phyloP scores from a whole-genome alignment of 2,329 filamentous ascomycete genomes.

The Clarireedia sp. region DNA sequence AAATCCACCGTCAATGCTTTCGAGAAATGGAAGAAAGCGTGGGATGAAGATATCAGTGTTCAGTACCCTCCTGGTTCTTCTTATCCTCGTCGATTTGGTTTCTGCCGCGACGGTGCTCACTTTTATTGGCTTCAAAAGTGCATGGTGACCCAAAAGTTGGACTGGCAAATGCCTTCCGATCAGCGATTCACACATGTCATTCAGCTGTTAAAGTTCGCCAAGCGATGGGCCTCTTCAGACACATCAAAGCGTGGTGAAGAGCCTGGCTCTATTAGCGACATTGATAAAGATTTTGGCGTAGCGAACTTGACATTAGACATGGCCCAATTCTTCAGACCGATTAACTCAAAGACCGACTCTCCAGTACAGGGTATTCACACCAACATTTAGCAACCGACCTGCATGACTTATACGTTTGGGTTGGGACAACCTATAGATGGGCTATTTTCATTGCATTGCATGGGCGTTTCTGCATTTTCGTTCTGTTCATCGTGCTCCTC shows the following conservation, averaged over 20 bases:
- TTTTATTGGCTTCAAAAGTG: constrained; percentile 66
- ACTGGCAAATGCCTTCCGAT: constrained; percentile 50
- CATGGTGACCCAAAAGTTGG: constrained; percentile 52
- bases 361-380: constrained; percentile 28
- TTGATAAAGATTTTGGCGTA: constrained; percentile 58
- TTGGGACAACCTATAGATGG: constrained; percentile 4
- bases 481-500: constrained; percentile 1
- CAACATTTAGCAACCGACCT: constrained; percentile 18
- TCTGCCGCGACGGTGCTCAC: constrained; percentile 63
- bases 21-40: constrained; percentile 64
- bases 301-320: constrained; percentile 61
- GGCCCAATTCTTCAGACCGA: constrained; percentile 61
- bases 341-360: constrained; percentile 37
- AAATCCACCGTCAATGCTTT: constrained; percentile 47
- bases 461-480: constrained; percentile 9
- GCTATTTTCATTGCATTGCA: constrained; percentile 8
- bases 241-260: constrained; percentile 58
- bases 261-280: constrained; percentile 58
- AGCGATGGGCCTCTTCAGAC: constrained; percentile 53
- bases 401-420: constrained; percentile 17
- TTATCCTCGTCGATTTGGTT: constrained; percentile 55
- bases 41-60: constrained; percentile 61
- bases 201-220: constrained; percentile 50
- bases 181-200: constrained; percentile 53
- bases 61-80: constrained; percentile 54